These are phyloP conservation scores for Chaetoscypha palmicola DNA, from an alignment of 2,329 filamentous ascomycete genomes.

Conservation along the genomic window DNA sequence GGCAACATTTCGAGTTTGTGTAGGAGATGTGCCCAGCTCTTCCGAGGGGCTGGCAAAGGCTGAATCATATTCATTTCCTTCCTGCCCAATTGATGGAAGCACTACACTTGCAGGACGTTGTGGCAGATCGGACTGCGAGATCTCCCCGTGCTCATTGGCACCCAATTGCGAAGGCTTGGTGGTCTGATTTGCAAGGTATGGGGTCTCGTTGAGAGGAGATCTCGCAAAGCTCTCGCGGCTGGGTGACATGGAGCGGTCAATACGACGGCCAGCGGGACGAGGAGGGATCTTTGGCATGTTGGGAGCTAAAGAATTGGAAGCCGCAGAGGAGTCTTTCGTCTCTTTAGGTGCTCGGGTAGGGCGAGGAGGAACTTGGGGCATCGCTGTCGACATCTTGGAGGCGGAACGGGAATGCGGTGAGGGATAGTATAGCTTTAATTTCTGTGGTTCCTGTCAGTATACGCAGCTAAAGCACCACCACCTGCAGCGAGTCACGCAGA, in stretches of 20 bases:
- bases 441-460: constrained; percentile 16
- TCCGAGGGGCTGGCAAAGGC: constrained; percentile 41
- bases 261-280: constrained; percentile 57
- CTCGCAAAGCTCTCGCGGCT: constrained; percentile 72
- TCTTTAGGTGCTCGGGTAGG: constrained; percentile 46
- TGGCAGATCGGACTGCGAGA: constrained; percentile 38
- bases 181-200: constrained; percentile 39
- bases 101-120: constrained; percentile 66
- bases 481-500: constrained; percentile 10
- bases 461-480: constrained; percentile 5
- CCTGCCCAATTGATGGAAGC: constrained; percentile 80
- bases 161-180: constrained; percentile 12
- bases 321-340: constrained; percentile 36
- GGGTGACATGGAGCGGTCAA: constrained; percentile 71
- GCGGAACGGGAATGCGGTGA: constrained; percentile 6
- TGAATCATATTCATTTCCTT: constrained; percentile 81
- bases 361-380: constrained; percentile 53
- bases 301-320: constrained; percentile 25
- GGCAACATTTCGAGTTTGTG: constrained; percentile 71
- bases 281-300: constrained; percentile 70
- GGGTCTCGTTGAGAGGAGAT: constrained; percentile 73
- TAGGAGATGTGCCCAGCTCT: constrained; percentile 46
- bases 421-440: not conserved
- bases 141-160: constrained; percentile 8
- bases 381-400: constrained; percentile 35